Evolutionary conservation across 2,329 filamentous ascomycete species (phyloP).

Genomic region (Alternaria ventricosa): DNA sequence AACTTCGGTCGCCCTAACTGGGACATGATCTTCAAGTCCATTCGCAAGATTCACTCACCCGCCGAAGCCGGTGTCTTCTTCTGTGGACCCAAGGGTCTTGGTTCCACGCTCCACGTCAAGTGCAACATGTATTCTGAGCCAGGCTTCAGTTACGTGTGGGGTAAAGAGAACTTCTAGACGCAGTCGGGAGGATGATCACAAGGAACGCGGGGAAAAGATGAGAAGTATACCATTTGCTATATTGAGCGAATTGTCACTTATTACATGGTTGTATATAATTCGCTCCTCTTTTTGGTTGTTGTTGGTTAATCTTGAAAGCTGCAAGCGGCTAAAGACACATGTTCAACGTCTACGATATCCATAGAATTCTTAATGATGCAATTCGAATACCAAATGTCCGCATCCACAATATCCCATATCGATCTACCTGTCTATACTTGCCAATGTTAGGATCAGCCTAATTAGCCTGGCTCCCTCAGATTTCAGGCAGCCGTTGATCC

Average conservation of each 20-base stretch:
- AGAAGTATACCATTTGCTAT: constrained; percentile 17
- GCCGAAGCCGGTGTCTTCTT: constrained; percentile 65
- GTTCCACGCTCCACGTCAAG: constrained; percentile 78
- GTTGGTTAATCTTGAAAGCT: constrained; percentile 4
- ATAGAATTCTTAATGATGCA: constrained; percentile 2
- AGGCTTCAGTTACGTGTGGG: constrained; percentile 72
- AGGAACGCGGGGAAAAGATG: background rate
- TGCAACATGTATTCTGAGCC: constrained; percentile 89
- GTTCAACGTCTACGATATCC: constrained; percentile 7
- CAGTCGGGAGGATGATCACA: background rate
- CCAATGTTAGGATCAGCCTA: background rate
- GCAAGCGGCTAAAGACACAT: constrained; percentile 8
- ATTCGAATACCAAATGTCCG: background rate
- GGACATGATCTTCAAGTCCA: constrained; percentile 87
- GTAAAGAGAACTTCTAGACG: constrained; percentile 71
- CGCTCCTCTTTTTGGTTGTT: constrained; percentile 7
- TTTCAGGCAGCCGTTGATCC: background rate
- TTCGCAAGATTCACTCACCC: constrained; percentile 69
- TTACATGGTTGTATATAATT: constrained; percentile 25
- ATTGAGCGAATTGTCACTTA: constrained; percentile 17
- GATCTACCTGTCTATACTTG: background rate
- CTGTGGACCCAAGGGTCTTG: constrained; percentile 81
- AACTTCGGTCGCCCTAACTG: constrained; percentile 89
- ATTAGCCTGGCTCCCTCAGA: background rate
- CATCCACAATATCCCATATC: background rate